phyloP scores from a whole-genome alignment of 2,329 filamentous ascomycete species.

The Botrytis sinoallii region DNA sequence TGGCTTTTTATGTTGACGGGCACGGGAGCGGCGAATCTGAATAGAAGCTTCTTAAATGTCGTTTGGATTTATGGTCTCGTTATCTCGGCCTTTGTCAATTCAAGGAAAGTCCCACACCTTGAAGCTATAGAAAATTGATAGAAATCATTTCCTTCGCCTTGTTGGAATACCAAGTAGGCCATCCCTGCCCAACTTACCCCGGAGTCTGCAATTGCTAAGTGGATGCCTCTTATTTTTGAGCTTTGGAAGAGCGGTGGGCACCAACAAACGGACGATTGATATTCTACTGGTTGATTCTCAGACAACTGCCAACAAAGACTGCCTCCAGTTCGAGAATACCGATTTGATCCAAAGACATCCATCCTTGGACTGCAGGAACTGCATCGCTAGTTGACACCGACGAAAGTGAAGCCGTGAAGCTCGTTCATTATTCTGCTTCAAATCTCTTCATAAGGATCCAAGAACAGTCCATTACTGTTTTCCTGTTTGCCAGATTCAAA shows the following conservation, averaged over 20 bases:
- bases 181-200: slow-evolving; percentile 26
- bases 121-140: slow-evolving; percentile 21
- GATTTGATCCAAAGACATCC: slow-evolving; percentile 31
- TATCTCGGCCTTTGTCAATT: slow-evolving; percentile 26
- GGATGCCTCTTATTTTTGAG: slow-evolving; percentile 42
- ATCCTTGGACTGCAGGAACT: slow-evolving; percentile 31
- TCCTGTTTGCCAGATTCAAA: slow-evolving; percentile 33
- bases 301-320: slow-evolving; percentile 49
- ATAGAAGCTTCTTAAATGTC: slow-evolving; percentile 32
- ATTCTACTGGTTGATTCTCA: slow-evolving; percentile 44
- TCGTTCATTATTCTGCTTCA: slow-evolving; percentile 26
- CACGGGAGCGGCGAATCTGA: slow-evolving; percentile 36
- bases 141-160: slow-evolving; percentile 23
- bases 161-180: slow-evolving; percentile 11
- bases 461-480: slow-evolving; percentile 25
- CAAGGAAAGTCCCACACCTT: slow-evolving; percentile 19
- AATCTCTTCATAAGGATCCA: slow-evolving; percentile 28
- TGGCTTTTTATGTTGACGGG: slow-evolving; percentile 31
- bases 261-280: slow-evolving; percentile 46
- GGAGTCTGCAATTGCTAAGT: slow-evolving; percentile 22
- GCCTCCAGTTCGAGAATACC: slow-evolving; percentile 41
- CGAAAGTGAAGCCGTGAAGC: slow-evolving; percentile 28
- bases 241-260: slow-evolving; percentile 48
- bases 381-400: slow-evolving; percentile 30
- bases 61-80: slow-evolving; percentile 30